Base-by-base conservation (phyloP, 352 stramenopile species). In the Pilasporangium apinafurcum region DNA sequence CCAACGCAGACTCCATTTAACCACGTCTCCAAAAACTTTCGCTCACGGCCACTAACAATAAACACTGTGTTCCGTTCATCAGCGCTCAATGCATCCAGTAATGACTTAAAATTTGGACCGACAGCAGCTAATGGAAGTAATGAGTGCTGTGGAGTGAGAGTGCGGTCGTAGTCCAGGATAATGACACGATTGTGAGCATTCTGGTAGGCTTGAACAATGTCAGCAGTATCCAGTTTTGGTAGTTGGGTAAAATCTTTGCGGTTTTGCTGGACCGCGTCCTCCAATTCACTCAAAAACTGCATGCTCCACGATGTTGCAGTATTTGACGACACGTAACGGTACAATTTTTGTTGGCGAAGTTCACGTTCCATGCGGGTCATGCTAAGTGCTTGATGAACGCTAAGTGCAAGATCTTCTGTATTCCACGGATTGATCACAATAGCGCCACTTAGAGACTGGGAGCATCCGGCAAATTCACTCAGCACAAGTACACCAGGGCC, bases 21-120 rank as follows among this genome's bases (percentile, higher is more conserved):
- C 84, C 84, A 95, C 30, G 79, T 93, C 46, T 95, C 84, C n/a
- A 95, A 65, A 37, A 95, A 95, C 46, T 90, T 88, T 17, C 80
- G 66, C 39, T 95, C 83, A 12, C 82, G 74, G 7, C 59, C 68
- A 30, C 70, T 86, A 18, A 91, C 53, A 33, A 91, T 85, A 48
- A 85, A 89, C 37, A 91, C 73, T 21, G 72, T 87, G 53, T 88
- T 91, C 37, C 61, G 60, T 33, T 76, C 58, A 34, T 89, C 76
- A 8, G 63, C 59, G 36, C 56, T 84, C 13, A 91, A 46, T 24
- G 74, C 72, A 48, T 86, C 76, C n/a, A 92, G 54, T 7, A 91
- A 41, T 4, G 59, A 67, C 61, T 85, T 86, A 53, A 90, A 86
- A 51, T 85, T 84, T 8, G 75, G 78, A 0, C 76, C 75, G 1